These are phyloP conservation scores for Scheffersomyces amazonensis DNA, from an alignment of 805 yeast genomes.

Conservation along the genomic window DNA sequence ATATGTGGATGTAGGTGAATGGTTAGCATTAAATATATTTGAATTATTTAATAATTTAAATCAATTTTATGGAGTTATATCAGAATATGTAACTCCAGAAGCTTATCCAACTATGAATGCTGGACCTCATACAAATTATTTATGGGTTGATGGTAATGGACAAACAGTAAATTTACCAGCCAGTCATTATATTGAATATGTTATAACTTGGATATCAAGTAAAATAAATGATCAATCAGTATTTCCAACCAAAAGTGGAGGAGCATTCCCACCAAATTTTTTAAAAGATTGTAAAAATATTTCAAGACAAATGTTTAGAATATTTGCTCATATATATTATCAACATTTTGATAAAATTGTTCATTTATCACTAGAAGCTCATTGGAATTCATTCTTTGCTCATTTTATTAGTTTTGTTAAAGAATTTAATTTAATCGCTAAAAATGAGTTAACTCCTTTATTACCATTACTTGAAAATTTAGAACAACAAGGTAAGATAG, in stretches of 20 bases:
- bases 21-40: slow-evolving; percentile 92
- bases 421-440: slow-evolving; percentile 79
- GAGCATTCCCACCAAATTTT: slow-evolving; percentile 86
- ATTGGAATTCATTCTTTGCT: slow-evolving; percentile 96
- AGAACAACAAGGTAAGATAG: slow-evolving; percentile 83
- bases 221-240: slow-evolving; percentile 85
- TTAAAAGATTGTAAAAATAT: slow-evolving; percentile 81
- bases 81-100: slow-evolving; percentile 89
- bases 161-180: slow-evolving; percentile 89
- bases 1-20: slow-evolving; percentile 90
- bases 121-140: slow-evolving; percentile 85
- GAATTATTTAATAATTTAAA: slow-evolving; percentile 84
- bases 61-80: slow-evolving; percentile 85
- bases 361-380: slow-evolving; percentile 92
- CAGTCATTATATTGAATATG: slow-evolving; percentile 86
- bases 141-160: slow-evolving; percentile 80
- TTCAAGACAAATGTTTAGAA: slow-evolving; percentile 87
- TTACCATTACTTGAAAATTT: slow-evolving; percentile 71
- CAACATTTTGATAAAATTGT: slow-evolving; percentile 92
- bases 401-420: slow-evolving; percentile 86
- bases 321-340: slow-evolving; percentile 92
- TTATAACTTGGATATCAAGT: slow-evolving; percentile 83
- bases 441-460: slow-evolving; percentile 77
- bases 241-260: slow-evolving; percentile 89
- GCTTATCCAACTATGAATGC: slow-evolving; percentile 93